Evolutionary conservation across 2,329 filamentous ascomycete genomes (phyloP).

Genomic region (Massarina eburnea): DNA sequence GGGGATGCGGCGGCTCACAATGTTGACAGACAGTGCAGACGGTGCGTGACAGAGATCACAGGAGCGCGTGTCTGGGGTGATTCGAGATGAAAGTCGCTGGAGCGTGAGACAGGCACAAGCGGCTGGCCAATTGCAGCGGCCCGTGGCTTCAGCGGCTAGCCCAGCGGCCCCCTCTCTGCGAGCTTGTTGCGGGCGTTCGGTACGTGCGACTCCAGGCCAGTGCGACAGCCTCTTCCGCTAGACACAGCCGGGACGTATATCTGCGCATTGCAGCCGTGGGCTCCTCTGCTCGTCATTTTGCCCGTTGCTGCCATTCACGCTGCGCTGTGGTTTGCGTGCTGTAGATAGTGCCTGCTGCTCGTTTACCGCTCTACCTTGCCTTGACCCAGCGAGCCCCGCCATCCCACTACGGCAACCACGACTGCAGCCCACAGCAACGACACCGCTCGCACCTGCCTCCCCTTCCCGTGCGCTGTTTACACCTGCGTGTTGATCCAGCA

Average conservation of each 20-base stretch:
- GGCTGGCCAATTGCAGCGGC: conserved; percentile 11
- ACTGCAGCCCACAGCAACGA: conserved; percentile 4
- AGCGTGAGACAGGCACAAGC: conserved; percentile 21
- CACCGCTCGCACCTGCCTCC: conserved; percentile 8
- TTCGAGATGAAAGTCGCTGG: conserved; percentile 13
- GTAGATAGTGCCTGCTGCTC: not conserved
- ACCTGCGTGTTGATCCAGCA: conserved; percentile 7
- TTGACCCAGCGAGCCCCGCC: conserved; percentile 15
- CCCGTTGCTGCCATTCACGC: not conserved
- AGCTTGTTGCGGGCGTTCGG: not conserved
- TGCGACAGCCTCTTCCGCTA: conserved; percentile 8
- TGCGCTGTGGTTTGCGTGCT: not conserved
- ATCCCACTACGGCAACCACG: conserved; percentile 11
- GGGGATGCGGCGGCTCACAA: not conserved
- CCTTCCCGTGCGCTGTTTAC: conserved; percentile 6
- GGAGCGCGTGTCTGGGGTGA: conserved; percentile 16
- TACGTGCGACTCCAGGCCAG: conserved; percentile 10
- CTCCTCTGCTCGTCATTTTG: not conserved
- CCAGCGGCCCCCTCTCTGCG: not conserved
- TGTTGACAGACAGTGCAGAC: conserved; percentile 3
- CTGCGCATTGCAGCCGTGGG: conserved; percentile 1
- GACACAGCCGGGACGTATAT: conserved; percentile 11
- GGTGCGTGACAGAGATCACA: conserved; percentile 25
- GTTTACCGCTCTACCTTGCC: not conserved
- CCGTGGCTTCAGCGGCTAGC: conserved; percentile 26